These are phyloP conservation scores for Fraxinus platypoda DNA, from an alignment of 305 asterid genomes.

Conservation along the genomic window DNA sequence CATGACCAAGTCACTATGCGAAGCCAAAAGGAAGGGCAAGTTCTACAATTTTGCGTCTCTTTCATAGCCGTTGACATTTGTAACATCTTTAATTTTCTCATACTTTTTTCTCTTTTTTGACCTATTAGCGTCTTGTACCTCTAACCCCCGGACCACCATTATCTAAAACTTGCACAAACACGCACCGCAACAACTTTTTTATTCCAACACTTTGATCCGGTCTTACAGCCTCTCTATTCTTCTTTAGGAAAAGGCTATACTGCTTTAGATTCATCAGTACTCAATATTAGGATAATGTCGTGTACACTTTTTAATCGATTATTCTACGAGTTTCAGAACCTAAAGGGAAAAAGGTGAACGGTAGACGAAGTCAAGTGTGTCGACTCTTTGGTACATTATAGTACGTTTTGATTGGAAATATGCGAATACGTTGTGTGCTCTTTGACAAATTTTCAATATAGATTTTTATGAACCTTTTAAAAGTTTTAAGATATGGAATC, in stretches of 20 bases:
- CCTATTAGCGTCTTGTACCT: constrained; percentile 30
- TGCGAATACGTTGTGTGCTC: too few species aligned
- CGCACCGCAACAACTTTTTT: constrained; percentile 42
- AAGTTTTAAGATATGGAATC: not conserved
- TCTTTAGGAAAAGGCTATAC: constrained; percentile 40
- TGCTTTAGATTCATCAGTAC: constrained; percentile 27
- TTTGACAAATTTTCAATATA: not conserved
- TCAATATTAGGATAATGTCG: not conserved
- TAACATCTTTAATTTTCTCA: not conserved
- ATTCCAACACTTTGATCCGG: constrained; percentile 52
- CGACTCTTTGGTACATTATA: not conserved
- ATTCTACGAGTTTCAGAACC: not conserved
- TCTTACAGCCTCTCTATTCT: constrained; percentile 29
- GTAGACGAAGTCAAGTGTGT: not conserved
- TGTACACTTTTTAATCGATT: not conserved
- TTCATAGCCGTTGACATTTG: constrained; percentile 60
- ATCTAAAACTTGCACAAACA: constrained; percentile 39
- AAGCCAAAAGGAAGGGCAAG: not conserved
- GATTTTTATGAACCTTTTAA: not conserved
- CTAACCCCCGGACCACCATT: constrained; percentile 74
- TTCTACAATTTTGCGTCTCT: constrained; percentile 23
- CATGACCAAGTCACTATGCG: not conserved
- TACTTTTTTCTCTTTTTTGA: not conserved
- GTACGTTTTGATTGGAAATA: not conserved
- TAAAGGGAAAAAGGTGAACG: not conserved